A percentile compares a stretch with the other conserved stretches of the same genome.
phyloP scores from a whole-genome alignment of 495 filamentous ascomycete genomes.

The Pyrenula massariospora region DNA sequence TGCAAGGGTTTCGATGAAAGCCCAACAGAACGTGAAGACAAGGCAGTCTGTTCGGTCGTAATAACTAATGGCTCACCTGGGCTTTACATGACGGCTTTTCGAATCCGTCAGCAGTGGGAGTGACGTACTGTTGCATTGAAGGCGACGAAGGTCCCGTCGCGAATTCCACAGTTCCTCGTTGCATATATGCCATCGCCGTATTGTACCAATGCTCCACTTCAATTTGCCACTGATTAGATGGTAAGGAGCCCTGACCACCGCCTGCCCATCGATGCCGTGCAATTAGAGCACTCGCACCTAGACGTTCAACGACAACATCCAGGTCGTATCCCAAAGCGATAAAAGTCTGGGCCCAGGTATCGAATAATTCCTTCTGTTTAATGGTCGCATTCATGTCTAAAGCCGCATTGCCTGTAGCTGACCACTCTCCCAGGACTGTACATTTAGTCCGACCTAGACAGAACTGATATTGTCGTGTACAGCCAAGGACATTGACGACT shows the following conservation, averaged over 20 bases:
- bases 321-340: neutral
- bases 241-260: slow-evolving; percentile 9
- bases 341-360: neutral
- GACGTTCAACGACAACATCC: neutral
- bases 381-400: neutral
- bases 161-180: neutral
- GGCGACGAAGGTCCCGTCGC: neutral
- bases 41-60: neutral
- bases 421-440: neutral
- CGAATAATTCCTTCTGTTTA: neutral
- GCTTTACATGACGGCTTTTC: neutral
- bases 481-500: slow-evolving; percentile 10
- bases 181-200: neutral
- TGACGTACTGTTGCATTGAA: neutral
- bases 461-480: slow-evolving; percentile 17
- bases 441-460: slow-evolving; percentile 10
- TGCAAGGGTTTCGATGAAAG: neutral
- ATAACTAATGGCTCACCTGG: neutral
- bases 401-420: neutral
- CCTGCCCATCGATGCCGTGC: neutral
- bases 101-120: neutral
- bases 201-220: slow-evolving; percentile 13
- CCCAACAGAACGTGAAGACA: neutral
- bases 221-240: slow-evolving; percentile 16
- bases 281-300: neutral